phyloP scores from a whole-genome alignment of 2,329 filamentous ascomycete species.

The Aspergillus japonicus region DNA sequence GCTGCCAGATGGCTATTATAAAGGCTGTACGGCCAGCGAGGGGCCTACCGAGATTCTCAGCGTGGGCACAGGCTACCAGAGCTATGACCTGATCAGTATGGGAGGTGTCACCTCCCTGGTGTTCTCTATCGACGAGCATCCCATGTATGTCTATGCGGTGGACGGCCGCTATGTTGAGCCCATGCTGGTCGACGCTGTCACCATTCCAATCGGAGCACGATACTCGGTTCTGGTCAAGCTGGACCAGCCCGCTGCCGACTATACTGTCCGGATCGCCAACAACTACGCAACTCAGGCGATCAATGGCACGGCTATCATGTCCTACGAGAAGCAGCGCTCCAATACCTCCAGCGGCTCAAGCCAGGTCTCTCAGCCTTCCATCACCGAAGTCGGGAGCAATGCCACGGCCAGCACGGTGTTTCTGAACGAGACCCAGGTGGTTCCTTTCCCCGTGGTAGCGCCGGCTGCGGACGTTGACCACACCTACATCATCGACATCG shows the following conservation, averaged over 20 bases:
- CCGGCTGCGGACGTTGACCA: constrained; percentile 47
- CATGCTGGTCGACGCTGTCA: constrained; percentile 36
- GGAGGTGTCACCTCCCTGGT: constrained; percentile 31
- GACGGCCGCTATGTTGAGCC: constrained; percentile 48
- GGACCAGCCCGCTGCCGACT: constrained; percentile 48
- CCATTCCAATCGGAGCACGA: constrained; percentile 38
- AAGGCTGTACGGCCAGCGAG: constrained; percentile 25
- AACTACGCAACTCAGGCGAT: constrained; percentile 55
- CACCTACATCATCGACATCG: constrained; percentile 31
- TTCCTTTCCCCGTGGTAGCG: constrained; percentile 50
- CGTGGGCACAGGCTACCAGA: constrained; percentile 38
- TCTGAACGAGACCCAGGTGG: constrained; percentile 46
- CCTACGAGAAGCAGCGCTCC: constrained; percentile 32
- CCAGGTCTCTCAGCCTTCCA: constrained; percentile 42
- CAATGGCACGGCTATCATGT: constrained; percentile 52
- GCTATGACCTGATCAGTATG: constrained; percentile 41
- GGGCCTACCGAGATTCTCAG: constrained; percentile 29
- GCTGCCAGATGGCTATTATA: constrained; percentile 22
- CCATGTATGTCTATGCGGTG: constrained; percentile 46
- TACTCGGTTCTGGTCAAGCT: constrained; percentile 47
- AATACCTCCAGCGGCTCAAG: background rate
- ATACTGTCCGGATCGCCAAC: constrained; percentile 56
- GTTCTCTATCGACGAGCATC: constrained; percentile 48
- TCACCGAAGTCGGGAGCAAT: constrained; percentile 51
- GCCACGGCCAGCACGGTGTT: constrained; percentile 43